Base-by-base conservation (phyloP, 2,329 filamentous ascomycete species). In the Cladophialophora bantiana region DNA sequence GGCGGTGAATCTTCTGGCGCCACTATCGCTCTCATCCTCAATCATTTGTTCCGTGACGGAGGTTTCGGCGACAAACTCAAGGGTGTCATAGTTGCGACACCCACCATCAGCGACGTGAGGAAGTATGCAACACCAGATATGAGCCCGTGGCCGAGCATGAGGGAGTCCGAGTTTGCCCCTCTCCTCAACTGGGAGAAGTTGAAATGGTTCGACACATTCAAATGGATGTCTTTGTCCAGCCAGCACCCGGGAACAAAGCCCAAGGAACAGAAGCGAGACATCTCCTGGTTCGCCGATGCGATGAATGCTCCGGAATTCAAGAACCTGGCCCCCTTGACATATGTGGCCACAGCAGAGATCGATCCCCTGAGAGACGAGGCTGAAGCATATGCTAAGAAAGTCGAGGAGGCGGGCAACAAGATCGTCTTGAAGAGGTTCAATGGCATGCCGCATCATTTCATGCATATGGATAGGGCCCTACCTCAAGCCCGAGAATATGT, bases 151-250 rank as follows among this genome's bases (percentile, higher is more conserved):
- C 65, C 69, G 31, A 72, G 70, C 42, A 72, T 73, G 71, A 69
- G 65, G 34, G 70, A 73, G 35, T 62, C 64, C 55, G 70, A 72
- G 53, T 67, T 59, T 64, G 69, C 70, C 10, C 71, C 71, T 7
- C 65, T 73, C 10, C 68, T 73, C 15, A 67, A 73, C 57, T 73
- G 71, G 71, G 61, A 70, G 45, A 72, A 72, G 34, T 48, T 73
- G 64, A 73, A 72, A 50, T 72, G 70, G 71, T 71, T 73, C 48
- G 71, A 73, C 62, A 71, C 69, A 4, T 73, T 72, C 67, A 73
- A 73, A 53, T 72, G 70, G 70, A 71, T 72, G 56, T 69, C 66
- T 12, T 55, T 73, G 26, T 53, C 65, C 2, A 64, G 64, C 48
- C 67, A 68, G 38, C 65, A 66, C 42, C 60, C 58, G 15, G 57